A percentile compares a stretch with the other conserved stretches of the same genome.
Conservation (phyloP, 805 yeast genomes). For the Isabelozyma pseudorhagii region DNA sequence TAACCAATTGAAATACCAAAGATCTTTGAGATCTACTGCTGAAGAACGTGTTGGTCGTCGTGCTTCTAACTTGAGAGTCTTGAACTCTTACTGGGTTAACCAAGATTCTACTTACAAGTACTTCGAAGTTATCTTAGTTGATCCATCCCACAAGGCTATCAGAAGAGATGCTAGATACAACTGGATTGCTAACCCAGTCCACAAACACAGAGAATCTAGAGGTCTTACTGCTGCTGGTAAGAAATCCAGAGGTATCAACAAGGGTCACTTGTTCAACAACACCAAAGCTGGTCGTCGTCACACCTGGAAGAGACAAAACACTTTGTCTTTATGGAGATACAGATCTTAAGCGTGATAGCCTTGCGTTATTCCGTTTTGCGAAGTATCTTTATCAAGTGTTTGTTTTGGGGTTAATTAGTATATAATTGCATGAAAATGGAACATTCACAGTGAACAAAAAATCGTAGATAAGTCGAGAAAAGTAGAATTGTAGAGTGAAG, state of each 20-base stretch:
- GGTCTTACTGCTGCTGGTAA: conserved; percentile 98
- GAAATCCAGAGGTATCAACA: conserved; percentile 99
- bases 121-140: conserved; percentile 96
- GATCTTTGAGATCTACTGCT: conserved; percentile 95
- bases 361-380: not conserved
- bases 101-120: conserved; percentile 99
- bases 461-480: not conserved
- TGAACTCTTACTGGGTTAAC: conserved; percentile 99
- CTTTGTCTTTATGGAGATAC: conserved; percentile 99
- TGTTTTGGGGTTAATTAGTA: not conserved
- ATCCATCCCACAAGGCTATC: conserved; percentile 97
- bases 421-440: not conserved
- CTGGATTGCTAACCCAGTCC: conserved; percentile 99
- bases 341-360: conserved; percentile 57
- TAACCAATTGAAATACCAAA: conserved; percentile 98
- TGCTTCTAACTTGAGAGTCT: conserved; percentile 97
- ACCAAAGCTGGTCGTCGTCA: conserved; percentile 98
- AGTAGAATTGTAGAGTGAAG: too few species aligned
- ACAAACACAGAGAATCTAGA: conserved; percentile 99
- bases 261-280: conserved; percentile 99
- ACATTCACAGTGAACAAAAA: not conserved
- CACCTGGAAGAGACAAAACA: conserved; percentile 99
- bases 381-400: not conserved
- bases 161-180: conserved; percentile 98
- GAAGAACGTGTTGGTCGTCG: conserved; percentile 99